Evolutionary conservation across 179 eudicot species (phyloP), one percentile per base, ranked within the genome.

Genomic region (Gypsophila paniculata): DNA sequence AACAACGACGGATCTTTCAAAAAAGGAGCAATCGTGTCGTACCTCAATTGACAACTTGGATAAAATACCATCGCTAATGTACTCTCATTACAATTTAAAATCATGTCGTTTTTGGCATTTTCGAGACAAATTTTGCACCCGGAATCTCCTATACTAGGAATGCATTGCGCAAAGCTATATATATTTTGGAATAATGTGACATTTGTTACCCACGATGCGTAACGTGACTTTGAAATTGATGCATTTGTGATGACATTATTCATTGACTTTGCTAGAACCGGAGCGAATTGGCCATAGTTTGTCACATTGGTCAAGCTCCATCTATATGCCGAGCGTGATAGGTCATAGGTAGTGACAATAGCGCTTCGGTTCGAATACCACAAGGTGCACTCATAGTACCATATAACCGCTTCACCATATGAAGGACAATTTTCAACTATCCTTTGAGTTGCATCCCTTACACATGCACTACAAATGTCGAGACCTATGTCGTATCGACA

Each of bases 331-430:
- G n/a, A n/a, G 8, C 26, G 13, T 58, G 74, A 23, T 2, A 2
- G 1, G n/a, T 75, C 67, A 7, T 12, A 8, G 18, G 19, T 15
- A 1, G 71, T 75, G 49, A 68, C 75, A 5, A 72, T 68, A 5
- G 21, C 4, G 4, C 61, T 48, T 21, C 65, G 74, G 17, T 72
- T 46, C 8, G 77, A 68, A 59, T 72, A 79, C 23, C 82, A 68
- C 29, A 79, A 55, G 74, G 62, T 79, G 26, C 82, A 76, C 29
- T 71, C 65, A 9, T 67, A 5, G 21, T 71, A 79, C 78, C 78
- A 63, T 65, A 59, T 25, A 0, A 32, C 19, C 14, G 73, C 78
- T 61, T 66, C 78, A 8, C 57, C 49, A 15, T 0, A 26, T 1
- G 14, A 65, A 8, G 49, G 63, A 34, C 82, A 74, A 1, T n/a